A percentile compares a stretch with the other conserved stretches of the same genome.
Conservation (phyloP, 83 land plant species). For the Larix sibirica region DNA sequence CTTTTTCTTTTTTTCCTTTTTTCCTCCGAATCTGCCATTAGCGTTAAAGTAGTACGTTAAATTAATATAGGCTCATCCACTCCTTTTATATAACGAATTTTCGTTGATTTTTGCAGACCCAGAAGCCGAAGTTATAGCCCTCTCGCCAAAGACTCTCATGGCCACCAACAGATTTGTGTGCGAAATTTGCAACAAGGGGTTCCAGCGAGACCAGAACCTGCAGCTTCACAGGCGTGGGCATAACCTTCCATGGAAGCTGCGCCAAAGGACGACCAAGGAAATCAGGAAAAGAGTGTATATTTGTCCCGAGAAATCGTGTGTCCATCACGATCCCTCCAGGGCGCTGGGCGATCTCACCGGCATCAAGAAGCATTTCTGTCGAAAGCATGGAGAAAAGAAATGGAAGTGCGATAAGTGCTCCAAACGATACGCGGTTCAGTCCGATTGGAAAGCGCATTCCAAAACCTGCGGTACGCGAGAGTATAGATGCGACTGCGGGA, state of each 20-base stretch:
- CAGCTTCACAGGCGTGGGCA: conserved; percentile 78
- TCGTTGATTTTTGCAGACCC: conserved; percentile 9
- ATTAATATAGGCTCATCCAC: no score
- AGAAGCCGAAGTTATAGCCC: conserved; percentile 11
- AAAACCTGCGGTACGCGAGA: conserved; percentile 11
- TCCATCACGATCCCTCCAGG: conserved; percentile 66
- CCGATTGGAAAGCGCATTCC: conserved; percentile 73
- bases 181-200: conserved; percentile 57
- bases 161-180: conserved; percentile 37
- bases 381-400: conserved; percentile 75
- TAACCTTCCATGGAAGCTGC: conserved; percentile 70
- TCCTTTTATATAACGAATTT: no score
- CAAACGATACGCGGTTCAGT: conserved; percentile 68
- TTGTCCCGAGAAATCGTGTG: conserved; percentile 30
- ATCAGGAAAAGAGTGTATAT: conserved; percentile 50
- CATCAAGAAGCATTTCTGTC: conserved; percentile 69
- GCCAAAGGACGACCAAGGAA: conserved; percentile 58
- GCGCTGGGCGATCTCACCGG: conserved; percentile 75
- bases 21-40: no score
- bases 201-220: conserved; percentile 69
- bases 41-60: no score
- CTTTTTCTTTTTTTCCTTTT: no score
- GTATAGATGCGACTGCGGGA: conserved; percentile 13
- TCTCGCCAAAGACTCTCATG: conserved; percentile 10
- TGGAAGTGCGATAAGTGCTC: conserved; percentile 84